Evolutionary conservation across 2,329 filamentous ascomycete genomes (phyloP), one percentile per base, ranked within the genome.

Genomic region (Cercospora sp.): DNA sequence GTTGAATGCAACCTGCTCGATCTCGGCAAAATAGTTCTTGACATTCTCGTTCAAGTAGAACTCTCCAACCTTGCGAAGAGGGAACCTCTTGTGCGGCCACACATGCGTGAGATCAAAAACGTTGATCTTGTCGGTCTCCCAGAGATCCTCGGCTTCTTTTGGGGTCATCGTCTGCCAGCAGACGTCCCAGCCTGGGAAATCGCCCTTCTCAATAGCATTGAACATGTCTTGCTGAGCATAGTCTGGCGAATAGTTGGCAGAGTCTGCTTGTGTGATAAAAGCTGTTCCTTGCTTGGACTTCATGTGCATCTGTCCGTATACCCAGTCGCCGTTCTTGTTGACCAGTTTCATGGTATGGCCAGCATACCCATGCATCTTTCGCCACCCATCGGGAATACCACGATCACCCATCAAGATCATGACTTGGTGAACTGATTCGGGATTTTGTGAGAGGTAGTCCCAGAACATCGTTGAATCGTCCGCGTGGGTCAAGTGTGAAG

Each of bases 1-100:
- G 68, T 85, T 88, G 84, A 91, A 92, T 1, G 89, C 88, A 18
- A 87, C 84, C 76, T 91, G 89, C 80, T 92, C 89, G 60, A 91
- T 89, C 73, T 90, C 87, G 71, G 85, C 85, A 70, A 88, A 88
- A 77, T 88, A 88, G 76, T 88, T 88, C 76, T 85, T 79, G n/a
- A 80, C 81, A 70, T 86, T 86, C 78, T 85, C 84, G 76, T 85
- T 86, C 51, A 86, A 71, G 72, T 79, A 79, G 73, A 86, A 83
- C 74, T 85, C 83, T 71, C 84, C 84, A 36, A 86, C 80, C 76
- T 85, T 84, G 70, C 84, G 83, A 5, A 84, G 80, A 55, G 84
- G 84, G 77, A 84, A 86, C 66, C 83, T 79, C 65, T 79, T 78
- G 60, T 86, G 84, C 3, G 84, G 84, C 84, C 84, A 86, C 66